phyloP scores from a whole-genome alignment of 164 flowering plant genomes.

The Santalum album region DNA sequence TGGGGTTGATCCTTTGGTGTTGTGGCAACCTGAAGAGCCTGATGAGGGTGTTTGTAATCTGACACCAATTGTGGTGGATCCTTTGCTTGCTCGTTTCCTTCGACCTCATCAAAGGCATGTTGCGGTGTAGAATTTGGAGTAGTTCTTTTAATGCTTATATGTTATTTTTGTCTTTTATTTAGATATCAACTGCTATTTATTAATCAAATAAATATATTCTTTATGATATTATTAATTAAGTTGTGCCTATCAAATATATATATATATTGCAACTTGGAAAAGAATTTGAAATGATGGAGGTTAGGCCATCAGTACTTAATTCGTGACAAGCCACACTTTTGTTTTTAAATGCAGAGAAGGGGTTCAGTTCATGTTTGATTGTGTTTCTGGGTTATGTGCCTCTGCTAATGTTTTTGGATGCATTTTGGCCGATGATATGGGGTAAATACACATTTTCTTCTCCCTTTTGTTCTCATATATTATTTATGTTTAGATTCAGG shows the following conservation, averaged over 20 bases:
- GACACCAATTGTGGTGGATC: slow-evolving; percentile 53
- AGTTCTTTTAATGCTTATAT: too few relatives aligned
- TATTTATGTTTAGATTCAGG: too few relatives aligned
- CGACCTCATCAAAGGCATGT: slow-evolving; percentile 96
- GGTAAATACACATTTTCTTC: slow-evolving; percentile 36
- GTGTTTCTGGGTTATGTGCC: slow-evolving; percentile 64
- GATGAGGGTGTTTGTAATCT: slow-evolving; percentile 22
- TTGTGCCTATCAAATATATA: not conserved
- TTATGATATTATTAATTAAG: not conserved
- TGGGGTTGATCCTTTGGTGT: slow-evolving; percentile 75
- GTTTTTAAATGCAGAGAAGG: slow-evolving; percentile 70
- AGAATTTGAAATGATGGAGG: too few relatives aligned
- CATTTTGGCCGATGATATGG: slow-evolving; percentile 99
- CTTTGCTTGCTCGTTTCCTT: slow-evolving; percentile 80
- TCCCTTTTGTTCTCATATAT: not conserved
- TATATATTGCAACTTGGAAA: too few relatives aligned
- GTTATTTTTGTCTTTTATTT: not conserved
- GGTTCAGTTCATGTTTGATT: slow-evolving; percentile 96
- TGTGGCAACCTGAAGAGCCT: slow-evolving; percentile 79
- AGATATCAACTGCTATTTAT: not conserved
- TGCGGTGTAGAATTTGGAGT: not conserved
- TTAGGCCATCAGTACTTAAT: not conserved
- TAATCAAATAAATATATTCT: not conserved
- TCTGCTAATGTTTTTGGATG: slow-evolving; percentile 62
- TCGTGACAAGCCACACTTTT: not conserved